Percentiles rank a stretch among this genome's conserved stretches.
Conservation (phyloP, 2,329 filamentous ascomycete genomes). For the Trichoderma lentiforme region DNA sequence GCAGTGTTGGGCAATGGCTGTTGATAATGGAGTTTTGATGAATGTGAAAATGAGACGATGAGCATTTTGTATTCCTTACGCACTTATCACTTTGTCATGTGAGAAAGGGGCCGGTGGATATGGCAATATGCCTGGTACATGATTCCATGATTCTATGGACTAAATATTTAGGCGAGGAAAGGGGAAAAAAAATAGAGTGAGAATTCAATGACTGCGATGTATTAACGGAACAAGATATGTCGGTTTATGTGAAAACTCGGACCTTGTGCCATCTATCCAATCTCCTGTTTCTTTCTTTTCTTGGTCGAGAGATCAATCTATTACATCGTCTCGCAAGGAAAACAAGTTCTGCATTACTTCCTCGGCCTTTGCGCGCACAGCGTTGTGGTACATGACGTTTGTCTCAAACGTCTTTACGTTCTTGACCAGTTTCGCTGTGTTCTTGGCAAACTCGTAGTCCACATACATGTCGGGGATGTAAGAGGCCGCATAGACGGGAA, state of each 20-base stretch:
- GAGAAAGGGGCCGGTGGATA: neutral
- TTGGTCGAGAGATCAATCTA: constrained; percentile 44
- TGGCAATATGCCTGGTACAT: neutral
- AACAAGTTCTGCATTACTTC: constrained; percentile 77
- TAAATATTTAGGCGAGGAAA: neutral
- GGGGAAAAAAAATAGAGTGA: neutral
- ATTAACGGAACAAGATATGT: neutral
- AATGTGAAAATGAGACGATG: constrained; percentile 6
- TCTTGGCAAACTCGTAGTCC: constrained; percentile 67
- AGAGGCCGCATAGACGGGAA: constrained; percentile 81
- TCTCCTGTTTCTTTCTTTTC: neutral
- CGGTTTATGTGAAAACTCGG: neutral
- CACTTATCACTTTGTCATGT: neutral
- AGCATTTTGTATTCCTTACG: neutral
- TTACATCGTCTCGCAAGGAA: constrained; percentile 65
- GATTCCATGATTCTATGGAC: neutral
- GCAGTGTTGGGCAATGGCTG: neutral
- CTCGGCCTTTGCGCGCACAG: constrained; percentile 66
- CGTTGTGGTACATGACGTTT: constrained; percentile 85
- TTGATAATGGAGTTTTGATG: neutral
- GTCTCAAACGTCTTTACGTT: constrained; percentile 79
- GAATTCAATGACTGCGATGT: neutral
- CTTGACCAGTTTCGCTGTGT: constrained; percentile 71
- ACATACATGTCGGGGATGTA: constrained; percentile 94
- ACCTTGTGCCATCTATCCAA: neutral